Conservation (phyloP, 441 rosid species). For the Eruca vesicaria region DNA sequence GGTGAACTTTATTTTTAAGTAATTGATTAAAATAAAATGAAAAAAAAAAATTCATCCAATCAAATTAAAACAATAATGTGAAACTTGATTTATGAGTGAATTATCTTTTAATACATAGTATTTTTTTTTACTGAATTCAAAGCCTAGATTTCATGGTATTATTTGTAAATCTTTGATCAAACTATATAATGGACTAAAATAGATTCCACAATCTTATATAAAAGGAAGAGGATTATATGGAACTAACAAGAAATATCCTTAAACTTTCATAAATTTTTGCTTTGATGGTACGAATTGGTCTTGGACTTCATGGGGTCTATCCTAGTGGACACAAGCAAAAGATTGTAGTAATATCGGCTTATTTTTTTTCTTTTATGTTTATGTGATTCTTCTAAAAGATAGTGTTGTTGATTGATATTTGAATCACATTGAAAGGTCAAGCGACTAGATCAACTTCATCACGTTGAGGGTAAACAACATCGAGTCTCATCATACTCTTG, state of each 20-base stretch:
- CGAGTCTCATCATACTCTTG: slow-evolving; percentile 83
- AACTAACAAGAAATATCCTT: background rate
- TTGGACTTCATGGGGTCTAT: too few relatives aligned
- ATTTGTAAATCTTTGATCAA: background rate
- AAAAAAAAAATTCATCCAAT: background rate
- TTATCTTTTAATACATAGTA: too few relatives aligned
- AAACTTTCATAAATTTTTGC: background rate
- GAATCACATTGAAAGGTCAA: too few relatives aligned
- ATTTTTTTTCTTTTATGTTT: too few relatives aligned
- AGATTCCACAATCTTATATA: background rate
- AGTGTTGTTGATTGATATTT: too few relatives aligned
- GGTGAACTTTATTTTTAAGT: too few relatives aligned
- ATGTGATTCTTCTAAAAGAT: too few relatives aligned
- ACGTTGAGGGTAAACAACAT: slow-evolving; percentile 70
- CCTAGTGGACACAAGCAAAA: too few relatives aligned
- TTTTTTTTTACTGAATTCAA: background rate
- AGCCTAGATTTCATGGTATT: background rate
- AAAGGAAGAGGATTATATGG: background rate
- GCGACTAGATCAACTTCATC: slow-evolving; percentile 87
- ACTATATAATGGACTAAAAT: background rate
- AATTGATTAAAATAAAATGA: too few relatives aligned
- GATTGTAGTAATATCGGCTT: too few relatives aligned
- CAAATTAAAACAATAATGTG: background rate
- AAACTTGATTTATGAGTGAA: too few relatives aligned
- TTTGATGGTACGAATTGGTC: background rate